phyloP scores from a whole-genome alignment of 169 alveolate species.

The Plasmodium yoelii region DNA sequence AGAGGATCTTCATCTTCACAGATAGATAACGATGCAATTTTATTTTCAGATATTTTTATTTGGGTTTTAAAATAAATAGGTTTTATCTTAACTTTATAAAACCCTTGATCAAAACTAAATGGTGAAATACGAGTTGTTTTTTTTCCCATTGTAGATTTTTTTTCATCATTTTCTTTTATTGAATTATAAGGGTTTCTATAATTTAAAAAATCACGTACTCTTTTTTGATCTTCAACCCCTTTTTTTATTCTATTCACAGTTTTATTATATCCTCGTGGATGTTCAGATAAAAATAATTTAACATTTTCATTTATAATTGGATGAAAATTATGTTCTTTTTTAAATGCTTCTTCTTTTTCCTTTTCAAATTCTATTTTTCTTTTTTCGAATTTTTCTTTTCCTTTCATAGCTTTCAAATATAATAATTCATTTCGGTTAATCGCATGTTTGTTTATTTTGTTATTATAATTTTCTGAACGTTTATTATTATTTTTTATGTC shows the following conservation, averaged over 20 bases:
- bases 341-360: constrained; percentile 26
- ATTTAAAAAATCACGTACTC: constrained; percentile 35
- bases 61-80: constrained; percentile 72
- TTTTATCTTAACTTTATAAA: constrained; percentile 66
- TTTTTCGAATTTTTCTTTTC: constrained; percentile 23
- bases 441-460: not conserved
- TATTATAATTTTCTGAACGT: not conserved
- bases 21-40: constrained; percentile 60
- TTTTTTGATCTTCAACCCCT: constrained; percentile 70
- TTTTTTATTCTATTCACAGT: constrained; percentile 61
- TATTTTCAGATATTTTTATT: constrained; percentile 65
- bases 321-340: constrained; percentile 50
- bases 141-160: not conserved
- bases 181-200: constrained; percentile 25
- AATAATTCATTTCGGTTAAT: constrained; percentile 31
- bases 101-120: constrained; percentile 71
- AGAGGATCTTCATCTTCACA: constrained; percentile 73
- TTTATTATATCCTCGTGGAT: constrained; percentile 53
- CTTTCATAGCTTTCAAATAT: constrained; percentile 61
- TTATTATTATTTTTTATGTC: not conserved
- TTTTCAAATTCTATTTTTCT: constrained; percentile 30
- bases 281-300: constrained; percentile 44
- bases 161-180: not conserved
- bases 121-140: constrained; percentile 22
- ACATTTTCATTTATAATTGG: constrained; percentile 59